phyloP scores from a whole-genome alignment of 805 yeast genomes.

The Candida hungchunana region DNA sequence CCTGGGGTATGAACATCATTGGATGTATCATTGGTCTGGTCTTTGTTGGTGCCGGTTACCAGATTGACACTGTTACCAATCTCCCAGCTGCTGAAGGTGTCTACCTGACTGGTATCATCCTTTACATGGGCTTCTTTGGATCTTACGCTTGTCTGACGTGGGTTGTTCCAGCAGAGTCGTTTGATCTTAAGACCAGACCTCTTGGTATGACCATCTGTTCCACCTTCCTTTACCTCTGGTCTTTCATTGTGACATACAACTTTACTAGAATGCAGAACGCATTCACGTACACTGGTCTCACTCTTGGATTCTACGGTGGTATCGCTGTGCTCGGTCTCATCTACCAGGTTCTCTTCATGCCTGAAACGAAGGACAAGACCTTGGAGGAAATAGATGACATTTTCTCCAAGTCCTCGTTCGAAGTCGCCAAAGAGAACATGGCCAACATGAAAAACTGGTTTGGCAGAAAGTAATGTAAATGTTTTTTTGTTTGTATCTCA shows the following conservation, averaged over 20 bases:
- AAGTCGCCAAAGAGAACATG: constrained; percentile 30
- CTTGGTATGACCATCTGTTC: constrained; percentile 63
- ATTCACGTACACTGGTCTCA: constrained; percentile 58
- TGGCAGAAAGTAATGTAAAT: constrained; percentile 5
- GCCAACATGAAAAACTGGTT: constrained; percentile 10
- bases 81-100: constrained; percentile 51
- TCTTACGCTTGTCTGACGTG: constrained; percentile 63
- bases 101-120: constrained; percentile 56
- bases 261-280: constrained; percentile 52
- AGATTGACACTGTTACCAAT: constrained; percentile 34
- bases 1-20: constrained; percentile 55
- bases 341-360: constrained; percentile 55
- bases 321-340: constrained; percentile 54
- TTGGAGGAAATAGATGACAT: constrained; percentile 69
- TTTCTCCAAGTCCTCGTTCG: constrained; percentile 44
- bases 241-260: constrained; percentile 61
- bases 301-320: constrained; percentile 66
- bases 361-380: constrained; percentile 68
- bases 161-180: constrained; percentile 66
- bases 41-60: constrained; percentile 56
- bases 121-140: constrained; percentile 65
- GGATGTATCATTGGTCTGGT: constrained; percentile 59
- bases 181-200: constrained; percentile 54
- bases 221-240: constrained; percentile 53
- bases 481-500: too few relatives aligned